Evolutionary conservation across 2,329 filamentous ascomycete genomes (phyloP).

Genomic region (Coniochaeta prunicola): DNA sequence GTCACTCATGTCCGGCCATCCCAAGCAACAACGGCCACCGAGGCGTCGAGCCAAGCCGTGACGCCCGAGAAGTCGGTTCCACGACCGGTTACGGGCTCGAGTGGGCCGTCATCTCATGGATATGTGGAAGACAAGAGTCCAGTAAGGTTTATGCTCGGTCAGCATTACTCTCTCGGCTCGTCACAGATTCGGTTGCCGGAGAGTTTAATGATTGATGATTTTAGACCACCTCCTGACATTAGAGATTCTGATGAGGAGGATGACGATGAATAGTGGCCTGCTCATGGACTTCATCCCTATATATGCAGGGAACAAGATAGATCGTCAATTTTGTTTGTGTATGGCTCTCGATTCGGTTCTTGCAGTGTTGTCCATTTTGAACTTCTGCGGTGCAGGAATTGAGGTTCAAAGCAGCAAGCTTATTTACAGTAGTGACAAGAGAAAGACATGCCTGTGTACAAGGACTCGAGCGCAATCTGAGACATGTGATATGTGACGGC

Average conservation of each 20-base stretch:
- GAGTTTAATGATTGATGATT: constrained; percentile 30
- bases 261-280: not conserved
- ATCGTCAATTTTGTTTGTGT: not conserved
- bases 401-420: not conserved
- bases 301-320: not conserved
- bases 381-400: not conserved
- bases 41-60: constrained; percentile 22
- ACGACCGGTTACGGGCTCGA: constrained; percentile 14
- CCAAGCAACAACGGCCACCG: constrained; percentile 36
- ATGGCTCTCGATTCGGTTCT: not conserved
- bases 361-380: not conserved
- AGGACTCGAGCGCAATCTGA: not conserved
- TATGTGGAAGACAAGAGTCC: constrained; percentile 4
- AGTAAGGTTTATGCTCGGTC: constrained; percentile 9
- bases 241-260: constrained; percentile 34
- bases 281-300: not conserved
- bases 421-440: not conserved
- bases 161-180: constrained; percentile 19
- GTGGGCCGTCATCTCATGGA: constrained; percentile 10
- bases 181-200: constrained; percentile 44
- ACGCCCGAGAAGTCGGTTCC: constrained; percentile 21
- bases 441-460: not conserved
- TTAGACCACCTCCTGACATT: constrained; percentile 30
- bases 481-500: not conserved
- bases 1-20: constrained; percentile 24